Evolutionary conservation across 2,329 filamentous ascomycete species (phyloP).

Genomic region (Ophiosphaerella korrae): DNA sequence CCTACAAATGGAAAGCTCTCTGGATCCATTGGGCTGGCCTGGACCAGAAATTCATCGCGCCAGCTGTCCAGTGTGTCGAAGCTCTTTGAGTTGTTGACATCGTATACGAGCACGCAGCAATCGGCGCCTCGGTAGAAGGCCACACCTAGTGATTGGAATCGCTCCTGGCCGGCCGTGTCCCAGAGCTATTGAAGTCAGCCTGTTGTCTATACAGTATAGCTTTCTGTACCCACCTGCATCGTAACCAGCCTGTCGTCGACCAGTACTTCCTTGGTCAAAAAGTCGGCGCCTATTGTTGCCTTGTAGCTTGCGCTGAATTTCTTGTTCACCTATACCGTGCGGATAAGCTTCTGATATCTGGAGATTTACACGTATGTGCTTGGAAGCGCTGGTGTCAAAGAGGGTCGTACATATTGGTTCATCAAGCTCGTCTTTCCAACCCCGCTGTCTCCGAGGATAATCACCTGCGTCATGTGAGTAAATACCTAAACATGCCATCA

Average conservation of each 20-base stretch:
- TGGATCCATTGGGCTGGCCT: conserved; percentile 93
- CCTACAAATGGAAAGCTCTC: conserved; percentile 97
- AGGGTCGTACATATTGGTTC: conserved; percentile 96
- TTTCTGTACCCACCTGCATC: conserved; percentile 77
- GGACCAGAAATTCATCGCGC: conserved; percentile 97
- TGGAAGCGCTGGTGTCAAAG: not conserved
- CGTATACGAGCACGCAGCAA: conserved; percentile 96
- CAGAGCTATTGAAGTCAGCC: conserved; percentile 69
- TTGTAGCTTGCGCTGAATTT: conserved; percentile 99
- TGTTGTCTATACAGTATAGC: conserved; percentile 4
- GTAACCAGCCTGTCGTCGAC: conserved; percentile 97
- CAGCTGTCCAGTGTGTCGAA: conserved; percentile 98
- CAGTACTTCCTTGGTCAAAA: conserved; percentile 95
- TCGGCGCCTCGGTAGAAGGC: conserved; percentile 97
- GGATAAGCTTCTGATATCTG: conserved; percentile 13
- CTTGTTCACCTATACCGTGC: conserved; percentile 85
- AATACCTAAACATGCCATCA: not conserved
- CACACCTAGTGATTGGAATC: conserved; percentile 95
- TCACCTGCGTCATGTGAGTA: conserved; percentile 68
- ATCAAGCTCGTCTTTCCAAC: conserved; percentile 99
- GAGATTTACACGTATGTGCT: not conserved
- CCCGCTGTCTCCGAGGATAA: conserved; percentile 97
- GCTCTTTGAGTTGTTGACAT: conserved; percentile 99
- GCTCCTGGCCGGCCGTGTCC: conserved; percentile 97
- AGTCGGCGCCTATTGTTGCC: conserved; percentile 97